These are phyloP conservation scores for Balamuthia mandrillaris DNA, from an alignment of 208 protist species.

Conservation along the genomic window DNA sequence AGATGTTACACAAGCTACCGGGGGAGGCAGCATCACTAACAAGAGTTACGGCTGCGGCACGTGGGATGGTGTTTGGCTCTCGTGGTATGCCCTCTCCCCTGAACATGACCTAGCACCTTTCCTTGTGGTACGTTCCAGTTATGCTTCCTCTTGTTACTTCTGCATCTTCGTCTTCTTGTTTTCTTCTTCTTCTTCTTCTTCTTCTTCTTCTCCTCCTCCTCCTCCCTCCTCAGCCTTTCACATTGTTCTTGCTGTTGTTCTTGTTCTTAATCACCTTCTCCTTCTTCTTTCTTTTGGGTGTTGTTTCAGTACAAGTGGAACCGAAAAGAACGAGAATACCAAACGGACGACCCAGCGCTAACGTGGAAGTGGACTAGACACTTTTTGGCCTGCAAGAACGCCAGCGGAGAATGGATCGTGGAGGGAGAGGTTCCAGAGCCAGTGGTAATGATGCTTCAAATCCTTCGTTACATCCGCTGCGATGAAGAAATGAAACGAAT, in stretches of 20 bases:
- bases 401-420: constrained; percentile 44
- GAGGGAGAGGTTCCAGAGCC: constrained; percentile 50
- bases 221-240: too few relatives aligned
- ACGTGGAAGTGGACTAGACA: constrained; percentile 58
- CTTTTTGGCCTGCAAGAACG: constrained; percentile 46
- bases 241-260: too few relatives aligned
- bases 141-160: too few relatives aligned
- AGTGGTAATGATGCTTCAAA: constrained; percentile 40
- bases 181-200: too few relatives aligned
- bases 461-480: constrained; percentile 39
- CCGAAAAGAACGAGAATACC: constrained; percentile 34
- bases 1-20: background rate
- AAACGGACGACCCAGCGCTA: background rate
- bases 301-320: constrained; percentile 44
- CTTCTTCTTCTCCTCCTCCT: too few relatives aligned
- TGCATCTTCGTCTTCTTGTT: too few relatives aligned
- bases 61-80: constrained; percentile 16
- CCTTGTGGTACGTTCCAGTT: too few relatives aligned
- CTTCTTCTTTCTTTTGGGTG: background rate
- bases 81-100: background rate
- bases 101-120: too few relatives aligned
- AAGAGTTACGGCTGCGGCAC: background rate
- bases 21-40: background rate
- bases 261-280: too few relatives aligned
- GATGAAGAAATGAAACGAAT: too few relatives aligned